Conservation (phyloP, 345 rosid genomes). For the Gossypium australe region DNA sequence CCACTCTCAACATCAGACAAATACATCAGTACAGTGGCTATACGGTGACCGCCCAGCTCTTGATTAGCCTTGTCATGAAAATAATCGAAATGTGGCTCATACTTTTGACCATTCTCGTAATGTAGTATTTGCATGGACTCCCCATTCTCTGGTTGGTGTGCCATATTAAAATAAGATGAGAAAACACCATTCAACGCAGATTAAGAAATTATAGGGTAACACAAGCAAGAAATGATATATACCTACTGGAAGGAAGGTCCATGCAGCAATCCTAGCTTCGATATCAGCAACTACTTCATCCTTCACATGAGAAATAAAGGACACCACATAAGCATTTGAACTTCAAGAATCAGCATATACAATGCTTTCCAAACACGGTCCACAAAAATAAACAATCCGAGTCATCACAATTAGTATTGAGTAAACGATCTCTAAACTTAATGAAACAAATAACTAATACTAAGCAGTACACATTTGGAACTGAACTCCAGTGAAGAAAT, state of each 20-base stretch:
- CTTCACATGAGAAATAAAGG: constrained; percentile 39
- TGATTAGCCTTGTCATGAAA: constrained; percentile 68
- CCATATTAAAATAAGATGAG: constrained; percentile 16
- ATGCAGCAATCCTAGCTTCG: constrained; percentile 74
- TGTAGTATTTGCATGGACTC: constrained; percentile 81
- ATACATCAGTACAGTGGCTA: constrained; percentile 95
- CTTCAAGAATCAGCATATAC: constrained; percentile 13
- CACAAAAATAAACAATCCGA: not conserved
- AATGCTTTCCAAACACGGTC: not conserved
- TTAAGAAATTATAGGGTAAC: not conserved
- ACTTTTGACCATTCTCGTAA: constrained; percentile 86
- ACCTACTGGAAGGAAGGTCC: constrained; percentile 97
- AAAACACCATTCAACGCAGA: not conserved
- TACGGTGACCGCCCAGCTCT: constrained; percentile 74
- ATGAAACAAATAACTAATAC: not conserved
- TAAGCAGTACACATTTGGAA: not conserved
- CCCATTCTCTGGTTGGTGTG: constrained; percentile 66
- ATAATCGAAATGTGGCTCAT: constrained; percentile 87
- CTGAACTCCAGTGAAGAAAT: not conserved
- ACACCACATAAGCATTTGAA: constrained; percentile 14
- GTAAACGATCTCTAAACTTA: not conserved
- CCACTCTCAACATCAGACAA: constrained; percentile 69
- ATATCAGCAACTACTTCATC: constrained; percentile 68
- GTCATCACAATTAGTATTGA: not conserved
- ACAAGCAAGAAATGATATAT: constrained; percentile 10